Conservation (phyloP, 306 rosid species). For the Fagus sylvatica region DNA sequence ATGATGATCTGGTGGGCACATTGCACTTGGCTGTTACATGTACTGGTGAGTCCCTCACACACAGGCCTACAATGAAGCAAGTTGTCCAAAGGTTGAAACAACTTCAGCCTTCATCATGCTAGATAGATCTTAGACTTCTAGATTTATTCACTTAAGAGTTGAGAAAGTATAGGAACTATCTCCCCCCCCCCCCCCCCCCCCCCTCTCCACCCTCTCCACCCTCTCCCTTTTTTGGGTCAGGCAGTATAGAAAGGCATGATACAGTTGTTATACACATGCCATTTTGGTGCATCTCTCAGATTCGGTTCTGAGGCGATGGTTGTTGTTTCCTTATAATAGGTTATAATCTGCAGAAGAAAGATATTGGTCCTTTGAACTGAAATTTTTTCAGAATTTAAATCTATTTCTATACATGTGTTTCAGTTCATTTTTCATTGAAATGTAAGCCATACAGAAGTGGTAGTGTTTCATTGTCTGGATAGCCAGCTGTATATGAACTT, state of each 20-base stretch:
- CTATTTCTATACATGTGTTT: not conserved
- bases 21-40: conserved; percentile 82
- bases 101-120: conserved; percentile 85
- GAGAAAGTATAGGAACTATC: not conserved
- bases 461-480: not conserved
- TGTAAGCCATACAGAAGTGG: not conserved
- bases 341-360: not conserved
- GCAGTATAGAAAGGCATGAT: not conserved
- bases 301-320: not conserved
- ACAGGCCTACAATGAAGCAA: conserved; percentile 86
- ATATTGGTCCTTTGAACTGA: not conserved
- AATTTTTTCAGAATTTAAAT: not conserved
- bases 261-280: not conserved
- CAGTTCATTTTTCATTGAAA: not conserved
- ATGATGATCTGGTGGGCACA: conserved; percentile 73
- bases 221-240: not conserved
- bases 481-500: not conserved
- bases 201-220: too few species aligned
- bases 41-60: conserved; percentile 79
- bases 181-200: too few species aligned
- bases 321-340: not conserved
- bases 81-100: conserved; percentile 84
- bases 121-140: conserved; percentile 18
- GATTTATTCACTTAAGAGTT: not conserved
- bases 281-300: not conserved